phyloP scores from a whole-genome alignment of 1,284 basidiomycete genomes.

The Waitea zeae region DNA sequence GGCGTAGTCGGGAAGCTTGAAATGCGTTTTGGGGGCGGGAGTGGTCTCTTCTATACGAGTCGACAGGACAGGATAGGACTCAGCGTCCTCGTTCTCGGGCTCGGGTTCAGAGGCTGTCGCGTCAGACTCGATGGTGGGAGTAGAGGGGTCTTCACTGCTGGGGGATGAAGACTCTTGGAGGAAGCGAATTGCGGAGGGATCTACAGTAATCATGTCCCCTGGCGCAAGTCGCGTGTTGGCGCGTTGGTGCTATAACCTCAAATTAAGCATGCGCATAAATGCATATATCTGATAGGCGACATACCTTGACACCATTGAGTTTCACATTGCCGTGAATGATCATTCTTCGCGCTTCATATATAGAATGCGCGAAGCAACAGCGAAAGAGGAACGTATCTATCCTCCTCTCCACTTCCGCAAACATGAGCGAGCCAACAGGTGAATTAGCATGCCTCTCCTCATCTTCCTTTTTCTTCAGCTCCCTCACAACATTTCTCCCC shows the following conservation, averaged over 20 bases:
- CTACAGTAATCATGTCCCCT: slow-evolving; percentile 86
- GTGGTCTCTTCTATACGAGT: neutral
- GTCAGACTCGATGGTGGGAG: neutral
- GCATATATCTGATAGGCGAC: no score
- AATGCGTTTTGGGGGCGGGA: slow-evolving; percentile 32
- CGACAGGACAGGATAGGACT: slow-evolving; percentile 6
- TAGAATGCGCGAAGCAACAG: slow-evolving; percentile 78
- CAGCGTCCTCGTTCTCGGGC: slow-evolving; percentile 1
- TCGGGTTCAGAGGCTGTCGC: neutral
- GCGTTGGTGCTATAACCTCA: slow-evolving; percentile 60
- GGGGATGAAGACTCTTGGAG: slow-evolving; percentile 20
- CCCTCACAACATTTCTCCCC: slow-evolving; percentile 34
- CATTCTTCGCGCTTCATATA: slow-evolving; percentile 78
- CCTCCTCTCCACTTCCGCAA: slow-evolving; percentile 82
- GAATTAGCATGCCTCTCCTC: slow-evolving; percentile 47
- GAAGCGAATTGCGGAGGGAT: slow-evolving; percentile 71
- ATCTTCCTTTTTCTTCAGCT: slow-evolving; percentile 28
- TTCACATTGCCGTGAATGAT: slow-evolving; percentile 80
- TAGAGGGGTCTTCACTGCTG: neutral
- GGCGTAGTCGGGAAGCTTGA: slow-evolving; percentile 77
- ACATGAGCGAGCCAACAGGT: slow-evolving; percentile 84
- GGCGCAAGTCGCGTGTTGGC: slow-evolving; percentile 86
- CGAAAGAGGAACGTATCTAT: slow-evolving; percentile 89
- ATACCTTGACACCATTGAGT: slow-evolving; percentile 80
- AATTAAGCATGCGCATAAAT: slow-evolving; percentile 2